A percentile compares a stretch with the other conserved stretches of the same genome.
Evolutionary conservation across 2,329 filamentous ascomycete genomes (phyloP).

Genomic region (Tolypocladium nubicola): DNA sequence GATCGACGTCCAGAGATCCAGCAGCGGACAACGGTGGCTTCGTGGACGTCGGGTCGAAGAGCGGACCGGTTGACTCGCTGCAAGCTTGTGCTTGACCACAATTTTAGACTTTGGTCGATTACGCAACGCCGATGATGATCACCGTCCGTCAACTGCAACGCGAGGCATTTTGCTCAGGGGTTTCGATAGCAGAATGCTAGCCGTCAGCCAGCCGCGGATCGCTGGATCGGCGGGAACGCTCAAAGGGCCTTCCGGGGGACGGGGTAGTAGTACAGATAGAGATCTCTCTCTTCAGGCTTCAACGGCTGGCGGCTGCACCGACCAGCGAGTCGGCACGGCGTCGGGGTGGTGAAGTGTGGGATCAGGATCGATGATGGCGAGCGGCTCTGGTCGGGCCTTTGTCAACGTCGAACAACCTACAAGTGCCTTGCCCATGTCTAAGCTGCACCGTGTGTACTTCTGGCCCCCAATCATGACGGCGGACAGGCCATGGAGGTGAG

Average conservation of each 20-base stretch:
- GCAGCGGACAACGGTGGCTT: neutral
- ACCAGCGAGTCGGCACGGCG: neutral
- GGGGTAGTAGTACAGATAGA: neutral
- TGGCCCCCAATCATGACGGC: too few relatives aligned
- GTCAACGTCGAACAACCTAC: neutral
- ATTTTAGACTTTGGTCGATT: too few relatives aligned
- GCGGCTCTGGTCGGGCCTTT: neutral
- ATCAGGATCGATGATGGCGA: neutral
- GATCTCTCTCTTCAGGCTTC: neutral
- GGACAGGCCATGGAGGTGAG: neutral
- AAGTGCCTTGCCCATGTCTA: neutral
- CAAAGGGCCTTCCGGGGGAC: neutral
- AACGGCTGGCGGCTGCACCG: neutral
- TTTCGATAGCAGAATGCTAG: neutral
- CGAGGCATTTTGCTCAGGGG: neutral
- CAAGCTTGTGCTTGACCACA: too few relatives aligned
- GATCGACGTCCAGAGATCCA: neutral
- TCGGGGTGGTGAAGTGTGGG: neutral
- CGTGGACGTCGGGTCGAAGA: neutral
- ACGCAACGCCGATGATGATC: neutral
- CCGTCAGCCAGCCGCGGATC: neutral
- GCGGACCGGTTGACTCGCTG: too few relatives aligned
- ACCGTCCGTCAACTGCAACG: neutral
- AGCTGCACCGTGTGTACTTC: neutral
- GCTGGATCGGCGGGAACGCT: neutral